Conservation (phyloP, 2,329 filamentous ascomycete genomes). For the Fragosphaeria purpurea region DNA sequence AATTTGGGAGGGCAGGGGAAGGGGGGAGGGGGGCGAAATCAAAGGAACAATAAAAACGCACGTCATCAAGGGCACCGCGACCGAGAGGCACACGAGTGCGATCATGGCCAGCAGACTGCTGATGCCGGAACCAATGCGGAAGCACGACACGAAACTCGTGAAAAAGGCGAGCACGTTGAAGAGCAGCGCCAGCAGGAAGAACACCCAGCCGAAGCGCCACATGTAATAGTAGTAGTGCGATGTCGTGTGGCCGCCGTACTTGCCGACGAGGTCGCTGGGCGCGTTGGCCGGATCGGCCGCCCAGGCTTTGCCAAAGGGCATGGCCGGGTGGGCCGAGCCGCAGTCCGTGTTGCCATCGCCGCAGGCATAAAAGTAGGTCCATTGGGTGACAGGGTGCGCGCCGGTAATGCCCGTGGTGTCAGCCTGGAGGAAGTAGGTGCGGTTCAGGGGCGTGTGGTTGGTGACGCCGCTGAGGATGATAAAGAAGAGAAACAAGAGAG, state of each 20-base stretch:
- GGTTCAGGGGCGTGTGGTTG: constrained; percentile 47
- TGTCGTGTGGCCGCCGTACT: constrained; percentile 44
- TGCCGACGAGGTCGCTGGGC: constrained; percentile 38
- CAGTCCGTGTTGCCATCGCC: constrained; percentile 56
- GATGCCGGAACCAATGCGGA: constrained; percentile 59
- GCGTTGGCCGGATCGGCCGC: constrained; percentile 33
- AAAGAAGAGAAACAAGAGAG: constrained; percentile 47
- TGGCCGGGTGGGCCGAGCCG: constrained; percentile 47
- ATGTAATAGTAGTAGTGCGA: constrained; percentile 63
- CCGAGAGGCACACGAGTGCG: constrained; percentile 58
- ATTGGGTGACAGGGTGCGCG: constrained; percentile 60
- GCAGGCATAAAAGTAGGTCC: constrained; percentile 88
- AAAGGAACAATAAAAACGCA: constrained; percentile 31
- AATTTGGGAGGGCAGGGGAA: not conserved
- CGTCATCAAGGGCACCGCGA: constrained; percentile 67
- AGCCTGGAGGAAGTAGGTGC: constrained; percentile 79
- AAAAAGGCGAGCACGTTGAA: constrained; percentile 62
- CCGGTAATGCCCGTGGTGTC: constrained; percentile 63
- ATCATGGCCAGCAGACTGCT: constrained; percentile 46
- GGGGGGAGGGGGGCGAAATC: not conserved
- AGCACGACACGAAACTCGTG: constrained; percentile 60
- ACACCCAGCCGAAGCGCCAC: constrained; percentile 88
- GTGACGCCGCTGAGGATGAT: constrained; percentile 46
- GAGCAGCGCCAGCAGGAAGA: constrained; percentile 76
- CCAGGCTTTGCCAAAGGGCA: constrained; percentile 66